Evolutionary conservation across 345 rosid genomes (phyloP).

Genomic region (Salix brachista): DNA sequence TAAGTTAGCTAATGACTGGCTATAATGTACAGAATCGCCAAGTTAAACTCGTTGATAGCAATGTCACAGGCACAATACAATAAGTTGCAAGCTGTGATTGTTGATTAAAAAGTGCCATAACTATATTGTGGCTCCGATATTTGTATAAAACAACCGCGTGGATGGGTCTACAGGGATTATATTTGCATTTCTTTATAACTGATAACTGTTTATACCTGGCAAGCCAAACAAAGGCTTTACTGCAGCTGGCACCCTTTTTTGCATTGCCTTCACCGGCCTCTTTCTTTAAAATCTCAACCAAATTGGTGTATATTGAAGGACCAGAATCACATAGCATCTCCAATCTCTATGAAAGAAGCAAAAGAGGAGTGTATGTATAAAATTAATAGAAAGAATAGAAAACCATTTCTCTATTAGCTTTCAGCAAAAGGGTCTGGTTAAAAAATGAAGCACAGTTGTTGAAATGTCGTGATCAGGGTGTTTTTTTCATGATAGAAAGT

Average conservation of each 20-base stretch:
- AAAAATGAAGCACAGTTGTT: slow-evolving; percentile 1
- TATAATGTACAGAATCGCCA: background rate
- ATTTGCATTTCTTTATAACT: background rate
- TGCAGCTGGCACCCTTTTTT: slow-evolving; percentile 54
- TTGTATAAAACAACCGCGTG: background rate
- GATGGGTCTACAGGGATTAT: background rate
- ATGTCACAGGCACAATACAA: background rate
- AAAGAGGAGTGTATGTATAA: background rate
- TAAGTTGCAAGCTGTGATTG: background rate
- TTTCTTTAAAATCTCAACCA: slow-evolving; percentile 69
- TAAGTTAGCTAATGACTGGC: background rate
- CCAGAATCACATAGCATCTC: slow-evolving; percentile 55
- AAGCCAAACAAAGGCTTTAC: slow-evolving; percentile 87
- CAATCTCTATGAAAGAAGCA: slow-evolving; percentile 46
- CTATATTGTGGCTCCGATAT: background rate
- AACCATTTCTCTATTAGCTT: background rate
- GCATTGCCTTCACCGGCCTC: slow-evolving; percentile 56
- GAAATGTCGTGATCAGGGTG: slow-evolving; percentile 17
- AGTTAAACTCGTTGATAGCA: background rate
- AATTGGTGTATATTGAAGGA: slow-evolving; percentile 51
- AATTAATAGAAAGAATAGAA: background rate
- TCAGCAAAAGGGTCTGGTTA: background rate
- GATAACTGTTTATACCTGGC: slow-evolving; percentile 49
- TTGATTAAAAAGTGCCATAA: background rate
- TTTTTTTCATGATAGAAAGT: slow-evolving; percentile 19